Percentiles rank a stretch among this genome's conserved stretches.
These are phyloP conservation scores for Breynia disticha DNA, from an alignment of 441 rosid genomes.

Conservation along the genomic window DNA sequence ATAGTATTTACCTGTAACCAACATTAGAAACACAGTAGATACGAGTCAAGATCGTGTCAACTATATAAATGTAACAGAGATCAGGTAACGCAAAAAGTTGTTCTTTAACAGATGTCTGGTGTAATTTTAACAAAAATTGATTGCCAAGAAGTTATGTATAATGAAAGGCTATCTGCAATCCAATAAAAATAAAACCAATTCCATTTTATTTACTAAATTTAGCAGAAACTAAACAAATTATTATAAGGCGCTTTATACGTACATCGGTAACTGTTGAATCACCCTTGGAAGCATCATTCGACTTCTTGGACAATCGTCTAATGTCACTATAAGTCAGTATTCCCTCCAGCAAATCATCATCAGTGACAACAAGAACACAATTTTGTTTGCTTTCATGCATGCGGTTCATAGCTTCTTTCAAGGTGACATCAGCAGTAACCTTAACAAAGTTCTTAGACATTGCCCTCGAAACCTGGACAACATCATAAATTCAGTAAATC, in stretches of 20 bases:
- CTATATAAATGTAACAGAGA: background rate
- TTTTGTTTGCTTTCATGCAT: constrained; percentile 64
- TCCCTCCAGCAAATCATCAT: constrained; percentile 70
- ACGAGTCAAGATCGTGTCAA: constrained; percentile 1
- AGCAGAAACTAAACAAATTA: background rate
- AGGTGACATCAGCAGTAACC: constrained; percentile 38
- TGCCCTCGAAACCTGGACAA: constrained; percentile 51
- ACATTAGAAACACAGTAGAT: constrained; percentile 4
- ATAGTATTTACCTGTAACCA: constrained; percentile 42
- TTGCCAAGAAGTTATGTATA: background rate
- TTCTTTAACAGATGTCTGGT: background rate
- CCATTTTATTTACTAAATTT: too few relatives aligned
- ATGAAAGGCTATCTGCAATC: too few relatives aligned
- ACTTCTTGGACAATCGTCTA: constrained; percentile 45
- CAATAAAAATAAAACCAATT: too few relatives aligned
- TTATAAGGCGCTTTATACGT: constrained; percentile 15
- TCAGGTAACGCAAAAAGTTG: background rate
- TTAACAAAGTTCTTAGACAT: constrained; percentile 77
- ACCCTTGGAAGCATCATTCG: constrained; percentile 26
- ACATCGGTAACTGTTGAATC: constrained; percentile 48
- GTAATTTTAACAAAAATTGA: background rate
- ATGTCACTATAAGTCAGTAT: constrained; percentile 72
- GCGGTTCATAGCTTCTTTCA: constrained; percentile 66
- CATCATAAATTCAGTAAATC: constrained; percentile 3
- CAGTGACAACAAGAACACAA: constrained; percentile 63